phyloP scores from a whole-genome alignment of 2,329 filamentous ascomycete species.

The Didymella keratinophila region DNA sequence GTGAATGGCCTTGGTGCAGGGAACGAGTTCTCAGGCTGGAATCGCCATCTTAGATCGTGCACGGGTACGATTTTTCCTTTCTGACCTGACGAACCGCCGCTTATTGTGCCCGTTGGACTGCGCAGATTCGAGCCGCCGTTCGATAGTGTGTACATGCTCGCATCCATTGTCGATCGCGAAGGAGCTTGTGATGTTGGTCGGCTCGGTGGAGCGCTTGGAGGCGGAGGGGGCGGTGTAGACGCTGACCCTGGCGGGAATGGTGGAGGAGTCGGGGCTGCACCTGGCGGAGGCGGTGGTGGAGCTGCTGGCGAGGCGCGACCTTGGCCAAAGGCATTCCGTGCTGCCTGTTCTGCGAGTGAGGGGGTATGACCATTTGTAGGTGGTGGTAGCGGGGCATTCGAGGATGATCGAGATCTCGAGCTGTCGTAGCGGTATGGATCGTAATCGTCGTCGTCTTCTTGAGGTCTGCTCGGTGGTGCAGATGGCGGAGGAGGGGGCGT shows the following conservation, averaged over 20 bases:
- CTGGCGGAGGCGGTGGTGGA: slow-evolving; percentile 53
- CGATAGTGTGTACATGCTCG: slow-evolving; percentile 73
- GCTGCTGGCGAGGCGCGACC: slow-evolving; percentile 54
- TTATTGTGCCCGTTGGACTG: slow-evolving; percentile 34
- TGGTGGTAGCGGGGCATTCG: slow-evolving; percentile 61
- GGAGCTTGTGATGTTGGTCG: slow-evolving; percentile 53
- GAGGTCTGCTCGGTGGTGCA: slow-evolving; percentile 49
- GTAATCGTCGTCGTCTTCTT: slow-evolving; percentile 38
- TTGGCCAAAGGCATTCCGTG: slow-evolving; percentile 61
- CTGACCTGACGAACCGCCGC: slow-evolving; percentile 29
- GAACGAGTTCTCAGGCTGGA: slow-evolving; percentile 80
- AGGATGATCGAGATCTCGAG: slow-evolving; percentile 30
- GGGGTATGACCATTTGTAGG: slow-evolving; percentile 51
- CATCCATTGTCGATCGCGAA: slow-evolving; percentile 72
- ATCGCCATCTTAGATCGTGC: slow-evolving; percentile 84
- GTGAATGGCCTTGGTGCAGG: slow-evolving; percentile 85
- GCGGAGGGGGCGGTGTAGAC: slow-evolving; percentile 40
- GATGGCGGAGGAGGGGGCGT: slow-evolving; percentile 35
- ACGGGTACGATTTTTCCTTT: slow-evolving; percentile 61
- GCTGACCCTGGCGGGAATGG: slow-evolving; percentile 59
- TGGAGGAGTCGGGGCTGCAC: slow-evolving; percentile 59
- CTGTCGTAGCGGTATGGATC: slow-evolving; percentile 55
- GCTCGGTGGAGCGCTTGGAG: slow-evolving; percentile 37
- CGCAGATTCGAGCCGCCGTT: slow-evolving; percentile 48
- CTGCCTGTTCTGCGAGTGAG: slow-evolving; percentile 66